Base-by-base conservation (phyloP, 352 stramenopile genomes). In the Pythium chondricola region DNA sequence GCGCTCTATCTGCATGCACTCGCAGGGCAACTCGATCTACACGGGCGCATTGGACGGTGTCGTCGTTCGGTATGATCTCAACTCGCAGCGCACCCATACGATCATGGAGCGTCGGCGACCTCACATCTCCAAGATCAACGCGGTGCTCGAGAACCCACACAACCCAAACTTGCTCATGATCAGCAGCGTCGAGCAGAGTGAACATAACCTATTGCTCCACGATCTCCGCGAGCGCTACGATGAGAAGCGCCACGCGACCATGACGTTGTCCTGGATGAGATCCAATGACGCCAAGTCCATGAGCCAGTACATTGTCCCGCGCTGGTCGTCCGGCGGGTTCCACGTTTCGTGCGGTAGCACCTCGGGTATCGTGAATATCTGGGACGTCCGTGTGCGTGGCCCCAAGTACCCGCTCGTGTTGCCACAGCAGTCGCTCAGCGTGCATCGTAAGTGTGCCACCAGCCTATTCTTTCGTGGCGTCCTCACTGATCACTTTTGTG, bases 291-390 rank as follows among this genome's bases (percentile, higher is more conserved):
- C 70, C 16, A 61, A 63, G 45, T 69, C 74, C 4, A 90, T 85
- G 69, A 94, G 80, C 57, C 78, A 91, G 63, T 91, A 90, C 44
- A 83, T 92, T 27, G 78, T 91, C 38, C 83, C 83, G 37, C 73
- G 83, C 11, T 94, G 83, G 83, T 90, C 80, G 17, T 69, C 50
- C 11, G 58, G 52, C n/a, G 52, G 52, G 38, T 67, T 67, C 52
- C 66, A 72, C 63, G 66, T 76, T 17, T 72, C 66, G 45, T 76
- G 66, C 39, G 66, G 66, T 20, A 69, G 52, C 31, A 69, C 60
- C 0, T 53, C 38, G 2, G 66, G 66, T 2, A 20, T 63, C 9
- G 59, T 76, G 6, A 65, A 70, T 42, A 83, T 90, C 38, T 90
- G 78, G 78, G 78, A 90, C 51, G 72, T 90, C 13, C 78, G 78